phyloP scores from a whole-genome alignment of 805 yeast species.

The Saccharomycopsis amapae region DNA sequence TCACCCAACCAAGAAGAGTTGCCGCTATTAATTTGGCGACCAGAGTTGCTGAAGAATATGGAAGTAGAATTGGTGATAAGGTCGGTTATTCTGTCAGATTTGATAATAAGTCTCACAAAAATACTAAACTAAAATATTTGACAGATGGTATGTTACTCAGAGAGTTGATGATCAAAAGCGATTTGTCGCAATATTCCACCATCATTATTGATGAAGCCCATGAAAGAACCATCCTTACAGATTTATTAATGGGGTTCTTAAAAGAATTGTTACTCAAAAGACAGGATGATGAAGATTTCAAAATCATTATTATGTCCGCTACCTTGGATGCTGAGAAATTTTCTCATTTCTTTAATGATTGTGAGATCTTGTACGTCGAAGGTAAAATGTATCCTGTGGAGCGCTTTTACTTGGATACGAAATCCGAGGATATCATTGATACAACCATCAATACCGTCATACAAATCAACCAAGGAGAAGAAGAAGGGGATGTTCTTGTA shows the following conservation, averaged over 20 bases:
- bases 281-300: constrained; percentile 42
- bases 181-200: constrained; percentile 58
- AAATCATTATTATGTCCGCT: constrained; percentile 89
- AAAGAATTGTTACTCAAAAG: constrained; percentile 54
- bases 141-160: constrained; percentile 97
- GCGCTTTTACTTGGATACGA: constrained; percentile 52
- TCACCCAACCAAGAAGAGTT: constrained; percentile 95
- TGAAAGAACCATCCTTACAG: constrained; percentile 90
- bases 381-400: constrained; percentile 87
- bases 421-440: constrained; percentile 81
- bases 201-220: constrained; percentile 94
- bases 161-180: constrained; percentile 74
- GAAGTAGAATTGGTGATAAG: constrained; percentile 64
- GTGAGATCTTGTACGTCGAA: constrained; percentile 81
- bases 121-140: constrained; percentile 72
- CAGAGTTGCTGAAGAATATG: constrained; percentile 86
- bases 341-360: constrained; percentile 64
- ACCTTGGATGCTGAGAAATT: constrained; percentile 89
- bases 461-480: constrained; percentile 74
- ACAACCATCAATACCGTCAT: constrained; percentile 64
- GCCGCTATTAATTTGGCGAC: constrained; percentile 93
- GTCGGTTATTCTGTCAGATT: constrained; percentile 95
- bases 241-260: constrained; percentile 80
- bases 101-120: constrained; percentile 53
- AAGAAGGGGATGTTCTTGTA: constrained; percentile 83